Conservation (phyloP, 208 protist species). For the Leishmania tropica region DNA sequence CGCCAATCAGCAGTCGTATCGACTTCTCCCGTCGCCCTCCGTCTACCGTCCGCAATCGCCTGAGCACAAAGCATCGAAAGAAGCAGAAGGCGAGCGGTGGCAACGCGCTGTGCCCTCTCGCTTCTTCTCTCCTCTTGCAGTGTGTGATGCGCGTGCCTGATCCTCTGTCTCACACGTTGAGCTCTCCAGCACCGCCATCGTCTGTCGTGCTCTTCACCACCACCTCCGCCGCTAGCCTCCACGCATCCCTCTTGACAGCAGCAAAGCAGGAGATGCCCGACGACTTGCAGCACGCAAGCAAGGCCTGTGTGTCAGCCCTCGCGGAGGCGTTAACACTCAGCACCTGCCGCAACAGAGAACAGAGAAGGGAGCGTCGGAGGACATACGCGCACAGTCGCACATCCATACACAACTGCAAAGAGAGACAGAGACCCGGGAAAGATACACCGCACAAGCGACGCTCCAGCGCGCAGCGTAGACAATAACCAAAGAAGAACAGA, state of each 20-base stretch:
- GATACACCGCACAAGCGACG: background rate
- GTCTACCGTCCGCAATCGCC: background rate
- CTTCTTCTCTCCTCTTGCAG: background rate
- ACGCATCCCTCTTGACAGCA: background rate
- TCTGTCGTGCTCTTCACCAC: background rate
- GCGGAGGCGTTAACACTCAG: background rate
- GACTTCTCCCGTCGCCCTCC: no score
- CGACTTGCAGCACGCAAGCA: background rate
- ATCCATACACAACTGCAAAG: background rate
- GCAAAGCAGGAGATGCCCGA: background rate
- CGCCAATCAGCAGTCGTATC: background rate
- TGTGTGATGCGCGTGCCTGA: background rate
- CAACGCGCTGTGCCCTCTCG: background rate
- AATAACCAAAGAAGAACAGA: background rate
- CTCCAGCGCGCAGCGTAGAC: background rate
- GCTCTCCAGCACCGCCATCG: background rate
- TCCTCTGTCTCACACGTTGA: background rate
- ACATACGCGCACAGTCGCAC: background rate
- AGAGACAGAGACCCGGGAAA: background rate
- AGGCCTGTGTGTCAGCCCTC: background rate
- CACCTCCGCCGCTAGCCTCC: background rate
- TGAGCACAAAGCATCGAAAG: background rate
- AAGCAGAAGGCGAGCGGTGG: background rate
- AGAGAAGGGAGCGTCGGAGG: background rate
- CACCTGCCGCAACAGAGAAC: background rate